Conservation (phyloP, 805 yeast species). For the Cyberlindnera saturnus region DNA sequence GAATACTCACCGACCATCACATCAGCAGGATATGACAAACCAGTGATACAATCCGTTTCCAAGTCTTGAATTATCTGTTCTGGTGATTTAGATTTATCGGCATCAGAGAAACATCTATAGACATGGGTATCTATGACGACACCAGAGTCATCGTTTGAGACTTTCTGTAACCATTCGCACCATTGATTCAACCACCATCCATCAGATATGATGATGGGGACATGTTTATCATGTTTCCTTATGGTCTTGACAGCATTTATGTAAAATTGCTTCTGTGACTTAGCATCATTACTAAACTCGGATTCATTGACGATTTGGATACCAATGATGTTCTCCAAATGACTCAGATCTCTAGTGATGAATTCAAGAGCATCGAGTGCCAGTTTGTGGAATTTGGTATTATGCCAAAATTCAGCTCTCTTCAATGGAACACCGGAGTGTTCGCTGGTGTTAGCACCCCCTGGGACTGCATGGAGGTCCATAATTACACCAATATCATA, state of each 20-base stretch:
- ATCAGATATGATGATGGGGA: constrained; percentile 82
- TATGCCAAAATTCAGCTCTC: constrained; percentile 60
- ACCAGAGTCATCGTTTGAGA: constrained; percentile 37
- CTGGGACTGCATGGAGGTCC: constrained; percentile 87
- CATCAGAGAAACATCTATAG: constrained; percentile 79
- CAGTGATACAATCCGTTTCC: constrained; percentile 41
- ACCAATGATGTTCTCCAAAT: constrained; percentile 67
- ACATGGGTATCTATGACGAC: constrained; percentile 79
- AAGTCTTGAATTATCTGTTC: constrained; percentile 57
- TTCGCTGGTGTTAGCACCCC: constrained; percentile 83
- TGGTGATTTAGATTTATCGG: constrained; percentile 62
- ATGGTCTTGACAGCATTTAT: constrained; percentile 56
- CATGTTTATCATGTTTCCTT: constrained; percentile 41
- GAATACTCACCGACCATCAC: constrained; percentile 84
- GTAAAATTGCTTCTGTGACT: constrained; percentile 55
- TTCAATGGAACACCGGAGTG: constrained; percentile 72
- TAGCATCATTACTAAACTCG: constrained; percentile 50
- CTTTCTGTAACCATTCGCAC: constrained; percentile 58
- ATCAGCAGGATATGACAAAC: constrained; percentile 50
- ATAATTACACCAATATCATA: constrained; percentile 68
- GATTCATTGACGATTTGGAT: constrained; percentile 86
- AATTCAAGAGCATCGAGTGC: constrained; percentile 50
- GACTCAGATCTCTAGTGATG: constrained; percentile 52
- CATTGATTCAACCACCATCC: constrained; percentile 90
- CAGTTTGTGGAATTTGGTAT: constrained; percentile 32